Conservation (phyloP, 2,329 filamentous ascomycete species). For the Fusarium bactridioides region DNA sequence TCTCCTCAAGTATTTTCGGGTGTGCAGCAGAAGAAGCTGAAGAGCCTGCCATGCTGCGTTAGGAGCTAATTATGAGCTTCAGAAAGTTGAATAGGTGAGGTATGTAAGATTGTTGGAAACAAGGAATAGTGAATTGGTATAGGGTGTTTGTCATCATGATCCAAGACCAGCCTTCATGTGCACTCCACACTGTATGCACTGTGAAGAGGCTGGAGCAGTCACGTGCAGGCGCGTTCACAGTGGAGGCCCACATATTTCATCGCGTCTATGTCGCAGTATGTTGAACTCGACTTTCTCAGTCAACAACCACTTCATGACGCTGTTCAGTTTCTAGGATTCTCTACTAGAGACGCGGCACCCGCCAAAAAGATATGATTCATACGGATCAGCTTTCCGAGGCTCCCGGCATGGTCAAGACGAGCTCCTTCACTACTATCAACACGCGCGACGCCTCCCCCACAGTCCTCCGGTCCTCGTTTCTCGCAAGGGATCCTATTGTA, state of each 20-base stretch:
- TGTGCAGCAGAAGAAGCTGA: slow-evolving; percentile 27
- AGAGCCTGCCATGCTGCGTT: slow-evolving; percentile 41
- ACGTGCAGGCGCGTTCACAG: slow-evolving; percentile 38
- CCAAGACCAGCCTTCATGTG: slow-evolving; percentile 35
- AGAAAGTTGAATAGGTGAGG: not conserved
- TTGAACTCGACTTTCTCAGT: slow-evolving; percentile 10
- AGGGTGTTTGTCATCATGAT: slow-evolving; percentile 34
- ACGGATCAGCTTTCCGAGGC: slow-evolving; percentile 21
- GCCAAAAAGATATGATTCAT: slow-evolving; percentile 13
- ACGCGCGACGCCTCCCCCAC: slow-evolving; percentile 78
- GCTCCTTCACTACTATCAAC: slow-evolving; percentile 54
- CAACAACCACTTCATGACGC: slow-evolving; percentile 30
- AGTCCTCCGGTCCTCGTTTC: slow-evolving; percentile 81
- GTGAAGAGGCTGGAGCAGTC: slow-evolving; percentile 21
- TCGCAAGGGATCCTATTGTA: slow-evolving; percentile 68
- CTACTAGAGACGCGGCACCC: slow-evolving; percentile 28
- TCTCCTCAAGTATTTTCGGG: slow-evolving; percentile 45
- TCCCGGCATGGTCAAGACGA: slow-evolving; percentile 39
- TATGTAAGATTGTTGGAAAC: not conserved
- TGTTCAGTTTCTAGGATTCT: slow-evolving; percentile 21
- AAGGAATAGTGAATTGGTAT: slow-evolving; percentile 21
- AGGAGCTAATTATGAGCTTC: not conserved
- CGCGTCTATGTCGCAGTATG: not conserved
- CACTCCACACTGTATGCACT: slow-evolving; percentile 29
- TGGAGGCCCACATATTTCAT: slow-evolving; percentile 12